Base-by-base conservation (phyloP, 148 eudicot genomes). In the Rhododendron ovatum region DNA sequence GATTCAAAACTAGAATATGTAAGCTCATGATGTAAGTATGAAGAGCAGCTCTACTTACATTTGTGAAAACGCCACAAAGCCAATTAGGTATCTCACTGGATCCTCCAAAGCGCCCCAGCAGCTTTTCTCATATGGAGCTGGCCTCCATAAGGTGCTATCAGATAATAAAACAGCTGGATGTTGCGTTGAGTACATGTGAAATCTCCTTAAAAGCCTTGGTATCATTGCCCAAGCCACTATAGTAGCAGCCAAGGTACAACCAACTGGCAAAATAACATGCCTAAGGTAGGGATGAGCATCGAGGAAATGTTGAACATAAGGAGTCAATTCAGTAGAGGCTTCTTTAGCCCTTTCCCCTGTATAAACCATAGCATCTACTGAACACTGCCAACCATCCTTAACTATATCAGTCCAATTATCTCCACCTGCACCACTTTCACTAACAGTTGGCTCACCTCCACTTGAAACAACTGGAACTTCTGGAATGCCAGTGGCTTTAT, bases 81-180 rank as follows among this genome's bases (percentile, higher is more conserved):
- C 94, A 55, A 91, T 43, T 22, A 93, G 83, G 82, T 92, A 94
- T 83, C 96, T 93, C 84, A 93, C 82, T 30, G 98, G 99, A 88
- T 86, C 95, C 88, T 94, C 98, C 89, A 97, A 78, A 39, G 99
- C 98, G 84, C 94, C 95, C 98, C 98, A 97, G 82, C 92, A 88
- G 85, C 99, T 94, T 81, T 92, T 94, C 91, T 97, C 98, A 82
- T 97, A 97, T 9, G 98, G 93, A 41, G 93, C 95, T 20, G 91
- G 93, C 78, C 89, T 93, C 84, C 90, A 85, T 67, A 97, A 85
- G 59, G 90, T 80, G 78, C 91, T 90, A 78, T 88, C 89, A 37
- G 92, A 78, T 37, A 94, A 87, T 67, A 97, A 84, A 15, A 90
- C 89, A 90, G 93, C 90, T 9, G 95, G 92, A 22, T 96, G 95